Evolutionary conservation across 1,139 yeast species (phyloP).

Genomic region (Geotrichum australiense): DNA sequence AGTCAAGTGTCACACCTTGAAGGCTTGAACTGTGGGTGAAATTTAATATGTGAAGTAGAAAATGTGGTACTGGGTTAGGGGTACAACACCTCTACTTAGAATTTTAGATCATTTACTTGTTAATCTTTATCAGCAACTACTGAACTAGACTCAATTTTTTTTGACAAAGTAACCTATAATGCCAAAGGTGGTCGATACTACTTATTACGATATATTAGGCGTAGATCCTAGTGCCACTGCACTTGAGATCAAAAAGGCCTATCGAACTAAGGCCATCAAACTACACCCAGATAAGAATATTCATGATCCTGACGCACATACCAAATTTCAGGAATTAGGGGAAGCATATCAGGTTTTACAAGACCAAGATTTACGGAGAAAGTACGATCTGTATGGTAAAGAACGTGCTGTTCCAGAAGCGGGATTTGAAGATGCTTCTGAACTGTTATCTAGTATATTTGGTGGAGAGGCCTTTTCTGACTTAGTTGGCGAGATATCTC

Average conservation of each 20-base stretch:
- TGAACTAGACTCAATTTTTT: too few species aligned
- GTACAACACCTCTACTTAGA: too few species aligned
- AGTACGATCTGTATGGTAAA: constrained; percentile 80
- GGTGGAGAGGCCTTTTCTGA: constrained; percentile 90
- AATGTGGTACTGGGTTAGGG: too few species aligned
- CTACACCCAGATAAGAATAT: constrained; percentile 98
- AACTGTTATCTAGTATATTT: constrained; percentile 76
- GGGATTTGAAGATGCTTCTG: constrained; percentile 87
- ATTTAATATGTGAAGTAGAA: too few species aligned
- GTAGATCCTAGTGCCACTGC: constrained; percentile 66
- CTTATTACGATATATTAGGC: constrained; percentile 75
- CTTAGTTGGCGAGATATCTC: constrained; percentile 86
- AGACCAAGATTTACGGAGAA: constrained; percentile 62
- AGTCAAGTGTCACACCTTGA: too few species aligned
- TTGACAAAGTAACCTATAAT: background rate
- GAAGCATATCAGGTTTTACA: constrained; percentile 52
- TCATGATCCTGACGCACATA: constrained; percentile 72
- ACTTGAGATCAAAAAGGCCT: constrained; percentile 84
- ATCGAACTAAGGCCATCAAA: constrained; percentile 77
- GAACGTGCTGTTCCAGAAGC: constrained; percentile 75
- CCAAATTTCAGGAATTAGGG: constrained; percentile 44
- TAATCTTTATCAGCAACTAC: too few species aligned
- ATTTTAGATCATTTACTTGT: too few species aligned
- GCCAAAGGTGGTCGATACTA: constrained; percentile 85
- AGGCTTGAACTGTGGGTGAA: too few species aligned